Evolutionary conservation across 331 rosid species (phyloP).

Genomic region (Rosa hybrid): DNA sequence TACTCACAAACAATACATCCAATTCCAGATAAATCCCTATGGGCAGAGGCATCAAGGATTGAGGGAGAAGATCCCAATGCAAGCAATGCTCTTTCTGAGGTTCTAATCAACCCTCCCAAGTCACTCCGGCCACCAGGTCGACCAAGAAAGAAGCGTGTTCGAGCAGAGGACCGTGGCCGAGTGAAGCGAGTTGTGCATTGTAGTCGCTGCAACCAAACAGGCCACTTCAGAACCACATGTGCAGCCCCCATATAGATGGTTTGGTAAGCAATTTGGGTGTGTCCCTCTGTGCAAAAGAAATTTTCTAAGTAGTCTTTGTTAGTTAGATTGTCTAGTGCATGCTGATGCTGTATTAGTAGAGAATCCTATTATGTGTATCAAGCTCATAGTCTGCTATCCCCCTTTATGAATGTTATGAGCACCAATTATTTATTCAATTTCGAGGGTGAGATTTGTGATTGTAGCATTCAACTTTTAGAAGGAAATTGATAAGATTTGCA

Average conservation of each 20-base stretch:
- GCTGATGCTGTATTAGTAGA: constrained; percentile 18
- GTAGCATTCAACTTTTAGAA: constrained; percentile 17
- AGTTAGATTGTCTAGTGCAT: constrained; percentile 41
- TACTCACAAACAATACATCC: constrained; percentile 92
- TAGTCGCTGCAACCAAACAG: constrained; percentile 92
- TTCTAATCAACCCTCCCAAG: constrained; percentile 70
- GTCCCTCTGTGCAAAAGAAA: constrained; percentile 24
- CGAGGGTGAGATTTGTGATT: constrained; percentile 9
- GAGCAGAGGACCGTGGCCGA: constrained; percentile 94
- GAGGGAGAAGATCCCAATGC: constrained; percentile 59
- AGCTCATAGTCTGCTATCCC: constrained; percentile 30
- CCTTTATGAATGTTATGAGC: constrained; percentile 29
- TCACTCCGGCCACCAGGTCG: constrained; percentile 83
- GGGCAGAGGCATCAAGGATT: constrained; percentile 58
- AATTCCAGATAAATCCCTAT: constrained; percentile 79
- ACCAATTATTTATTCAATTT: constrained; percentile 28
- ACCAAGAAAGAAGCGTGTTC: constrained; percentile 86
- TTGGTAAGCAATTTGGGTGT: constrained; percentile 9
- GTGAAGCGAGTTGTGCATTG: constrained; percentile 89
- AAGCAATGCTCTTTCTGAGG: constrained; percentile 39
- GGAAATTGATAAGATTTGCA: not conserved
- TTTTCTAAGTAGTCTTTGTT: constrained; percentile 29
- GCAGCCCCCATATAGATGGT: constrained; percentile 72
- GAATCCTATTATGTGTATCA: constrained; percentile 36
- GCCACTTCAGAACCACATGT: constrained; percentile 93